Conservation (phyloP, 495 filamentous ascomycete species). For the Penicillium canariense region DNA sequence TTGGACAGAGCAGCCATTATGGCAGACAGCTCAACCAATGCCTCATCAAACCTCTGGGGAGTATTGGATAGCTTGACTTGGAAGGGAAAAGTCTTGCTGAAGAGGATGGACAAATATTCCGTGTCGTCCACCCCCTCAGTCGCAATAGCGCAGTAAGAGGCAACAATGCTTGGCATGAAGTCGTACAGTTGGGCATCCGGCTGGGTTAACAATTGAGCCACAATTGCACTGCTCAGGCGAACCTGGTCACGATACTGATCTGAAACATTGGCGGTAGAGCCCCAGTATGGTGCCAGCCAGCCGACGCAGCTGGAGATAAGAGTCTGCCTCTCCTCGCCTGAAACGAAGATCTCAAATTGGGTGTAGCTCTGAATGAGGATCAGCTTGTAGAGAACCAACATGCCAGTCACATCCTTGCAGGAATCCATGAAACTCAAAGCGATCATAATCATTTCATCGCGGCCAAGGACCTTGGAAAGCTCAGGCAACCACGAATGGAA, state of each 20-base stretch:
- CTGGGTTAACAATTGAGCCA: constrained; percentile 76
- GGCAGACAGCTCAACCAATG: constrained; percentile 83
- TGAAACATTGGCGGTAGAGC: constrained; percentile 65
- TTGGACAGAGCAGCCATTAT: constrained; percentile 78
- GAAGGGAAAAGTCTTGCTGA: constrained; percentile 89
- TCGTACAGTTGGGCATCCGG: constrained; percentile 78
- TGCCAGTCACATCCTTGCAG: constrained; percentile 82
- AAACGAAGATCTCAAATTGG: constrained; percentile 72
- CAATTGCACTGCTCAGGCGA: constrained; percentile 84
- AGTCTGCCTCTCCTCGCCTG: constrained; percentile 67
- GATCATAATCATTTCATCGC: constrained; percentile 85
- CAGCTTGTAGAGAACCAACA: constrained; percentile 91
- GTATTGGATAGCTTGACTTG: constrained; percentile 65
- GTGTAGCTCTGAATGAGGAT: constrained; percentile 89
- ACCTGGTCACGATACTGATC: constrained; percentile 92
- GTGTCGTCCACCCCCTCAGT: constrained; percentile 60
- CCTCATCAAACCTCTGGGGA: constrained; percentile 74
- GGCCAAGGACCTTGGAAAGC: constrained; percentile 68
- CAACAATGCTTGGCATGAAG: constrained; percentile 85
- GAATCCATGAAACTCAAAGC: constrained; percentile 93
- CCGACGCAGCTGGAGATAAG: constrained; percentile 78
- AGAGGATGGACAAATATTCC: constrained; percentile 75
- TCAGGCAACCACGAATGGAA: constrained; percentile 97
- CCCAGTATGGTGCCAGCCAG: constrained; percentile 97
- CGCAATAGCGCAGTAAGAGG: constrained; percentile 80